Percentiles rank a stretch among this genome's conserved stretches.
Conservation (phyloP, 805 yeast genomes). For the Candida manassasensis region DNA sequence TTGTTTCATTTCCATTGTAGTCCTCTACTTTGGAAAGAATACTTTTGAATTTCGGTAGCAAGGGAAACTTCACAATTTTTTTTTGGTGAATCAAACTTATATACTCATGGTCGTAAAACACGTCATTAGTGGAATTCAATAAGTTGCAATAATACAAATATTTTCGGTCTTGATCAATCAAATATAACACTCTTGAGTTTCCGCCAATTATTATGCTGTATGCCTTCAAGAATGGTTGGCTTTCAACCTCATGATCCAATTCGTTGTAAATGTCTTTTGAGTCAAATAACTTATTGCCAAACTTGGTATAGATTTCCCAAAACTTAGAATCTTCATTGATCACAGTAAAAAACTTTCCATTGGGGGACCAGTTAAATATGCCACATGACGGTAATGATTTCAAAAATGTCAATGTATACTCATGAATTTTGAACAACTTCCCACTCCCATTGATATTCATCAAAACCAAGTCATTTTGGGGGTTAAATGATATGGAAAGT, state of each 20-base stretch:
- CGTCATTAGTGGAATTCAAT: conserved; percentile 9
- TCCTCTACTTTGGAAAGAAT: conserved; percentile 18
- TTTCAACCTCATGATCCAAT: conserved; percentile 12
- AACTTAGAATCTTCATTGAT: conserved; percentile 15
- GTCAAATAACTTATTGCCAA: conserved; percentile 29
- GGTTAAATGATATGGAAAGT: conserved; percentile 17
- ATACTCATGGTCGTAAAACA: conserved; percentile 22
- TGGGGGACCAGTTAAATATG: conserved; percentile 28
- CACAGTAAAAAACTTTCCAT: conserved; percentile 29
- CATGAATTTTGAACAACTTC: conserved; percentile 9
- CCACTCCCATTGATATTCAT: conserved; percentile 9
- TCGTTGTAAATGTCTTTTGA: conserved; percentile 21
- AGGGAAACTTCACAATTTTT: conserved; percentile 23
- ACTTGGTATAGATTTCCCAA: conserved; percentile 32
- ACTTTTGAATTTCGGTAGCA: conserved; percentile 26
- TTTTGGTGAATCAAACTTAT: conserved; percentile 19
- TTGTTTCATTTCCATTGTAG: conserved; percentile 15
- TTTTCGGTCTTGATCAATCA: conserved; percentile 11
- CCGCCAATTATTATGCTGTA: conserved; percentile 21
- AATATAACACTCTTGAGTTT: conserved; percentile 17
- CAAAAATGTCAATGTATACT: conserved; percentile 8
- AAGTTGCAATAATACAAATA: conserved; percentile 21
- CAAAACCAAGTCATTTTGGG: conserved; percentile 18
- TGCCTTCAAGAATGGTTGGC: conserved; percentile 21
- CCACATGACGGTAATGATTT: conserved; percentile 7